Base-by-base conservation (phyloP, 1,139 yeast genomes). In the Saccharomycopsis phalli region DNA sequence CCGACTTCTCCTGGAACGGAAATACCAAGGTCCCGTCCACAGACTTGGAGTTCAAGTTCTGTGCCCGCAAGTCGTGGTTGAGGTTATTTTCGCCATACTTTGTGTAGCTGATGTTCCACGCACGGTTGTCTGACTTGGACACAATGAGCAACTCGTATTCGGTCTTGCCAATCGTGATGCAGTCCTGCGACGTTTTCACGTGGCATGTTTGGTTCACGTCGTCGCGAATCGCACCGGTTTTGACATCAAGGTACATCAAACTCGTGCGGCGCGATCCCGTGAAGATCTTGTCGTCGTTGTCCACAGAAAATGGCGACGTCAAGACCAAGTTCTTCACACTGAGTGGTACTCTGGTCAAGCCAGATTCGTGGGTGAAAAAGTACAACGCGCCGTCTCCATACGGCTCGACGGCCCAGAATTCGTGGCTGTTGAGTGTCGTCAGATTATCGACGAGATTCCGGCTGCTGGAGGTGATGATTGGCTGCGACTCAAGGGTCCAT, bases 31-130 rank as follows among this genome's bases (percentile, higher is more conserved):
- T 61, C 33, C 79, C 76, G 57, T 88, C 97, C 17, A 69, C 49
- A 3, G 84, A 72, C 35, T 68, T 65, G 33, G 58, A 59, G 45
- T 66, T 66, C 11, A 36, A 35, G 50, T 80, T 68, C 46, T 67
- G 66, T 19, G 50, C 48, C 1, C 60, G 75, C 45, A 88, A 65
- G 54, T 81, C 91, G 31, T 68, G 66, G 56, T 91, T 95, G 45
- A 88, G 66, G 49, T 86, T 79, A 59, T 88, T 88, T 21, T 95
- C 95, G 5, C 94, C 94, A 96, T 97, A 91, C 40, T 81, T 74
- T 2, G 94, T 70, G 55, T 82, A 88, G 0, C 93, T 79, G 10
- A 91, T 87, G 54, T 87, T 83, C 94, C 95, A 88, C 2, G 74
- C 68, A 2, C 78, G 64, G 42, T 76, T 77, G 37, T 78, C 70